Evolutionary conservation across 1,284 basidiomycete species (phyloP).

Genomic region (Apiotrichum sp.): DNA sequence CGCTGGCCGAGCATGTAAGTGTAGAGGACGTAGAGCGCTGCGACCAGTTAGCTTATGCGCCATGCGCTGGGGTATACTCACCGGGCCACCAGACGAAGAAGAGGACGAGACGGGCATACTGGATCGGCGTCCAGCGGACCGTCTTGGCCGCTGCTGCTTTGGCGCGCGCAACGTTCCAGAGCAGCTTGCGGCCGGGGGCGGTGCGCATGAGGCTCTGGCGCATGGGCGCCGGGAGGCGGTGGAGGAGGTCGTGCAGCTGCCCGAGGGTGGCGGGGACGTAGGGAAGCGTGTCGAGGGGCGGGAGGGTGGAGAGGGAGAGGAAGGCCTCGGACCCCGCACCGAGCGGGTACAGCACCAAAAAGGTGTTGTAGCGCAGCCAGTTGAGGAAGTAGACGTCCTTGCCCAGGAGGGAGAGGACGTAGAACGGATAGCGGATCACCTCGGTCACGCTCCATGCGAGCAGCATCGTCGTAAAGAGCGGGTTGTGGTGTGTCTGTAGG

Average conservation of each 20-base stretch:
- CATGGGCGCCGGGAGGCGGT: conserved; percentile 24
- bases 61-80: conserved; percentile 46
- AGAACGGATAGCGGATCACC: conserved; percentile 86
- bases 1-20: conserved; percentile 83
- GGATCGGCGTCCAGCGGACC: conserved; percentile 33
- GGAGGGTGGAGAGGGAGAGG: conserved; percentile 72
- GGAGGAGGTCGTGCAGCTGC: conserved; percentile 17
- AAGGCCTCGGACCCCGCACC: conserved; percentile 88
- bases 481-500: conserved; percentile 60
- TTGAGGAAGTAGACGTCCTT: conserved; percentile 44
- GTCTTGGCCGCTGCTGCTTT: conserved; percentile 8
- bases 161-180: conserved; percentile 30
- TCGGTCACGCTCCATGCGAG: conserved; percentile 91
- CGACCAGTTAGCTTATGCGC: not conserved
- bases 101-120: conserved; percentile 57
- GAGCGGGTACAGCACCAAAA: conserved; percentile 85
- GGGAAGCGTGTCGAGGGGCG: conserved; percentile 49
- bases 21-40: conserved; percentile 80
- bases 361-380: conserved; percentile 72
- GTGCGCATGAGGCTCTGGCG: conserved; percentile 22
- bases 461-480: conserved; percentile 85
- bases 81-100: conserved; percentile 89
- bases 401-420: conserved; percentile 65
- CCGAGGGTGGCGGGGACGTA: conserved; percentile 20
- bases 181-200: conserved; percentile 23